A percentile compares a stretch with the other conserved stretches of the same genome.
Conservation (phyloP, 139 green algal genomes). For the Chlamydomonas applanata region DNA sequence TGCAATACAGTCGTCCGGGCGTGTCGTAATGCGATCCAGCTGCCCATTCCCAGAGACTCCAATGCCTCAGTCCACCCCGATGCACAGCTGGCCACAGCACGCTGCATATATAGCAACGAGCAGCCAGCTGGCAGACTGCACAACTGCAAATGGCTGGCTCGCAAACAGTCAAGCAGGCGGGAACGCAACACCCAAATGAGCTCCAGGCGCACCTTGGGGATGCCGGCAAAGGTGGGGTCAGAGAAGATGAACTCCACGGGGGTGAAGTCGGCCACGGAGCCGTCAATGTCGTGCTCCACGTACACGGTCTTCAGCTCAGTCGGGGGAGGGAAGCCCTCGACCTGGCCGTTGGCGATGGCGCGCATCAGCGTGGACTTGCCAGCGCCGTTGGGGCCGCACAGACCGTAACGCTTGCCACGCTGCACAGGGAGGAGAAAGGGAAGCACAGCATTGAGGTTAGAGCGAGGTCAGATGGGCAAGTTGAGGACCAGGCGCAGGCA, state of each 20-base stretch:
- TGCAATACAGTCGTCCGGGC: too few species aligned
- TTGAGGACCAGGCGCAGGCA: too few species aligned
- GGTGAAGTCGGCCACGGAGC: conserved; percentile 55
- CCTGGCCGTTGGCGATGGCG: conserved; percentile 88
- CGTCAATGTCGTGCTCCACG: conserved; percentile 91
- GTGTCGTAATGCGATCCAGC: background rate
- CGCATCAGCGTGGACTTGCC: conserved; percentile 93
- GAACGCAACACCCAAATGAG: background rate
- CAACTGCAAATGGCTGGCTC: background rate
- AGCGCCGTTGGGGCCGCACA: conserved; percentile 84
- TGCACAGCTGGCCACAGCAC: too few species aligned
- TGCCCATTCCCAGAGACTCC: background rate
- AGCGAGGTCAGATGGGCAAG: too few species aligned
- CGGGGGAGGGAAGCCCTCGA: conserved; percentile 84
- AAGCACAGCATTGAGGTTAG: too few species aligned
- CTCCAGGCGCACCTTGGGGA: conserved; percentile 36
- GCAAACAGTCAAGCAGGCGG: background rate
- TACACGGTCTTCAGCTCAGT: conserved; percentile 84
- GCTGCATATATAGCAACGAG: too few species aligned
- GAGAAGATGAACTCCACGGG: conserved; percentile 67
- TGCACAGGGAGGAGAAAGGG: too few species aligned
- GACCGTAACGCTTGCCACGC: conserved; percentile 75
- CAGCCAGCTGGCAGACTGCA: background rate
- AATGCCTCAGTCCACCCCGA: background rate
- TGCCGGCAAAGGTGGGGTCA: conserved; percentile 40